Conservation (phyloP, 768 basidiomycete genomes). For the Mycena venus region DNA sequence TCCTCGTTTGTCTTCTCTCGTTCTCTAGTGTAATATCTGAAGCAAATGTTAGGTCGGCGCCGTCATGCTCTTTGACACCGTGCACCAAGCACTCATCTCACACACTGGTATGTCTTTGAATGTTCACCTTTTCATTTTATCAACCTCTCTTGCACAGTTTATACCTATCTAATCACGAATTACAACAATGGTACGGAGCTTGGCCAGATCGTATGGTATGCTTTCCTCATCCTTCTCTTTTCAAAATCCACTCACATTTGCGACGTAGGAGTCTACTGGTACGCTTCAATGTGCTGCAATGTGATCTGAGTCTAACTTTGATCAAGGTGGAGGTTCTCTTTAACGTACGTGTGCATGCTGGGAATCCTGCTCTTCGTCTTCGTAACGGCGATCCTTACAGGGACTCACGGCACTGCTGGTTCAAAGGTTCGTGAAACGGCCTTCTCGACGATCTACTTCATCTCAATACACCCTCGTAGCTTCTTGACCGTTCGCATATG, state of each 20-base stretch:
- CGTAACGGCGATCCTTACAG: slow-evolving; percentile 35
- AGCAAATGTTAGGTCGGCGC: slow-evolving; percentile 55
- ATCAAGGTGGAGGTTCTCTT: slow-evolving; percentile 62
- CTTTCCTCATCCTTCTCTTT: background rate
- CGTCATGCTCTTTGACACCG: slow-evolving; percentile 64
- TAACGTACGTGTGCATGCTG: slow-evolving; percentile 49
- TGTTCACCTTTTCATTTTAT: background rate
- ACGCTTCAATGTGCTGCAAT: slow-evolving; percentile 13
- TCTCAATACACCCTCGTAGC: slow-evolving; percentile 36
- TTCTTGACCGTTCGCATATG: slow-evolving; percentile 63
- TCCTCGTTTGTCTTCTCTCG: slow-evolving; percentile 51
- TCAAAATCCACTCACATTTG: background rate
- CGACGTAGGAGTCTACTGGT: slow-evolving; percentile 53
- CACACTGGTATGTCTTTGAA: slow-evolving; percentile 55
- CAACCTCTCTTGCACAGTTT: slow-evolving; percentile 48
- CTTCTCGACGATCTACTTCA: slow-evolving; percentile 10
- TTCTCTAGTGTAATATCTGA: background rate
- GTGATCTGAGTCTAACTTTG: background rate
- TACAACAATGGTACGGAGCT: slow-evolving; percentile 48
- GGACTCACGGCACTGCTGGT: slow-evolving; percentile 63
- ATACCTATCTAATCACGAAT: slow-evolving; percentile 61
- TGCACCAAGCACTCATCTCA: slow-evolving; percentile 67
- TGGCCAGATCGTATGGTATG: slow-evolving; percentile 56
- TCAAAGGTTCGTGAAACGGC: slow-evolving; percentile 51
- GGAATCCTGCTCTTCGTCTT: background rate